A percentile compares a stretch with the other conserved stretches of the same genome.
Evolutionary conservation across 345 rosid species (phyloP).

Genomic region (Bretschneidera sinensis): DNA sequence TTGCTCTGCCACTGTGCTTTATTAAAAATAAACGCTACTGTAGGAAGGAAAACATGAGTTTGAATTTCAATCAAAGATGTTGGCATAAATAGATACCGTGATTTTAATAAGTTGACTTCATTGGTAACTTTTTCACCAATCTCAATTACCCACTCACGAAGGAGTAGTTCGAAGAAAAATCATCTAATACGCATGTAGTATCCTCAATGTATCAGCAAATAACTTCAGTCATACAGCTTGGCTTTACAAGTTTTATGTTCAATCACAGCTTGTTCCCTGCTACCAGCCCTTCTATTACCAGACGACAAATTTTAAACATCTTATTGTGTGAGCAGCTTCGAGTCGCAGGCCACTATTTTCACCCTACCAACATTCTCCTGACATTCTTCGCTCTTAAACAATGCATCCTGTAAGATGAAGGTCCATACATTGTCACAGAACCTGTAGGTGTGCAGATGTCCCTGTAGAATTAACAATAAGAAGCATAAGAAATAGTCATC

Average conservation of each 20-base stretch:
- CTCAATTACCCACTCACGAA: constrained; percentile 5
- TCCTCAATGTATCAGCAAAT: background rate
- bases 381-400: constrained; percentile 64
- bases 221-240: constrained; percentile 2
- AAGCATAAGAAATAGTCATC: background rate
- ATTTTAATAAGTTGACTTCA: background rate
- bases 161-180: constrained; percentile 16
- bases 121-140: background rate
- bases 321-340: constrained; percentile 85
- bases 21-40: no score
- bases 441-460: constrained; percentile 97
- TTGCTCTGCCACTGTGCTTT: no score
- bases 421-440: constrained; percentile 99
- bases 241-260: constrained; percentile 23
- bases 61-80: no score
- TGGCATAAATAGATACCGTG: background rate
- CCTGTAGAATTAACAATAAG: constrained; percentile 39
- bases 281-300: constrained; percentile 6
- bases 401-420: constrained; percentile 73
- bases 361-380: constrained; percentile 68
- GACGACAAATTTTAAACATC: background rate
- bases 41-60: no score
- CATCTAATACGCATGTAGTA: constrained; percentile 1
- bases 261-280: constrained; percentile 11
- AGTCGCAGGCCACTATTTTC: constrained; percentile 97